Evolutionary conservation across 257 asterid species (phyloP).

Genomic region (Lantana camara): DNA sequence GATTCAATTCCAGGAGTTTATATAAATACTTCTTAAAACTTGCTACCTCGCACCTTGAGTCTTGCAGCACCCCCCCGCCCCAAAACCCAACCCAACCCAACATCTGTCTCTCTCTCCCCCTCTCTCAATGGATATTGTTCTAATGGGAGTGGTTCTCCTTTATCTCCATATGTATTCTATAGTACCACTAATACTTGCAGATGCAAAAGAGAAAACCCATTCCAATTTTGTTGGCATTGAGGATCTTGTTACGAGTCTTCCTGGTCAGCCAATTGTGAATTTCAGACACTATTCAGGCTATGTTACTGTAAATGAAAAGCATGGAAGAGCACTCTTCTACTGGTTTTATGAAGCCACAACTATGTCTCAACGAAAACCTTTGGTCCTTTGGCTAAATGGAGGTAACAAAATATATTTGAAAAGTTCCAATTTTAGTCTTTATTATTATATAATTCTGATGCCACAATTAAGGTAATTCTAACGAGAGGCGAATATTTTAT

Average conservation of each 20-base stretch:
- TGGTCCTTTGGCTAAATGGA: constrained; percentile 95
- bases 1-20: too few relatives aligned
- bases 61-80: too few relatives aligned
- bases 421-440: too few relatives aligned
- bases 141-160: constrained; percentile 39
- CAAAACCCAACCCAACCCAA: too few relatives aligned
- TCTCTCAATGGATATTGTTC: constrained; percentile 42
- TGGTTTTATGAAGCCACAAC: constrained; percentile 83
- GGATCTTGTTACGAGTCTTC: constrained; percentile 71
- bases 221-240: constrained; percentile 26
- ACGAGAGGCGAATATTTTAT: too few relatives aligned
- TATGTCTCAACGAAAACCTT: constrained; percentile 63
- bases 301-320: constrained; percentile 58
- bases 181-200: constrained; percentile 39
- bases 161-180: constrained; percentile 25
- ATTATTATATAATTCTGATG: too few relatives aligned
- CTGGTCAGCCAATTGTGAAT: constrained; percentile 70
- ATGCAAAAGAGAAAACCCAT: constrained; percentile 37
- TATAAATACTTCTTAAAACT: too few relatives aligned
- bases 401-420: too few relatives aligned
- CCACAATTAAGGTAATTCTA: too few relatives aligned
- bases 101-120: too few relatives aligned
- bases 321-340: constrained; percentile 81
- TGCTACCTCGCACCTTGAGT: too few relatives aligned
- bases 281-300: constrained; percentile 77